Evolutionary conservation across 2,329 filamentous ascomycete genomes (phyloP).

Genomic region (Plectosphaerella sp.): DNA sequence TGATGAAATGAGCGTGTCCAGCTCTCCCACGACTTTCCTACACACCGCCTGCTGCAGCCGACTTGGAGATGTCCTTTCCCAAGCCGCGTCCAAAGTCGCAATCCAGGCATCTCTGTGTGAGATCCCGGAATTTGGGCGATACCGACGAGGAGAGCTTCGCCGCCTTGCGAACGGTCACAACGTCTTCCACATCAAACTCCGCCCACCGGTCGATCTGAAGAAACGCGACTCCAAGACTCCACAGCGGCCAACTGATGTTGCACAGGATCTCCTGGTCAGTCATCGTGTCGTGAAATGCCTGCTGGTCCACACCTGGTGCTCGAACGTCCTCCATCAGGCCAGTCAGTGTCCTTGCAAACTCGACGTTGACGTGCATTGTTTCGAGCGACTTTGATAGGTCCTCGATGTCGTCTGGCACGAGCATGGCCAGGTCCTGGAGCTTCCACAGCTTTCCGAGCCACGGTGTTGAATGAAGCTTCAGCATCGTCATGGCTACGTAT

Average conservation of each 20-base stretch:
- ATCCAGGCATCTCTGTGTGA: constrained; percentile 17
- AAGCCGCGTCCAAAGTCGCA: constrained; percentile 16
- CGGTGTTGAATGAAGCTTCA: constrained; percentile 7
- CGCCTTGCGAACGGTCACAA: constrained; percentile 15
- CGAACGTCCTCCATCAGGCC: not conserved
- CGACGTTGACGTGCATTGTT: constrained; percentile 2
- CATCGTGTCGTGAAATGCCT: no score
- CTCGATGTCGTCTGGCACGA: not conserved
- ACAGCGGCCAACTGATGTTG: constrained; percentile 17
- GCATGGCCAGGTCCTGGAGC: constrained; percentile 5
- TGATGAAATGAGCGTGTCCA: constrained; percentile 11
- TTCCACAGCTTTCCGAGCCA: constrained; percentile 5
- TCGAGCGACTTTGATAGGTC: not conserved
- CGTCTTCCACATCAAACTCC: constrained; percentile 7
- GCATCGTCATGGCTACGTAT: not conserved
- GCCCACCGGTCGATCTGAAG: constrained; percentile 20
- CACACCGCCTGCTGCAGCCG: constrained; percentile 9
- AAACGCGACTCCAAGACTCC: constrained; percentile 20
- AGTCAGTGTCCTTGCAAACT: not conserved
- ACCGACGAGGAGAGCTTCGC: constrained; percentile 5
- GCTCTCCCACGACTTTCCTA: constrained; percentile 1
- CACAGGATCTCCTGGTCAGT: constrained; percentile 6
- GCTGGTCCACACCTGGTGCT: not conserved
- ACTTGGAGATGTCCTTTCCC: constrained; percentile 4
- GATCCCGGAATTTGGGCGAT: constrained; percentile 14